A percentile compares a stretch with the other conserved stretches of the same genome.
Conservation (phyloP, 2,329 filamentous ascomycete genomes). For the Epichloe sylvatica region DNA sequence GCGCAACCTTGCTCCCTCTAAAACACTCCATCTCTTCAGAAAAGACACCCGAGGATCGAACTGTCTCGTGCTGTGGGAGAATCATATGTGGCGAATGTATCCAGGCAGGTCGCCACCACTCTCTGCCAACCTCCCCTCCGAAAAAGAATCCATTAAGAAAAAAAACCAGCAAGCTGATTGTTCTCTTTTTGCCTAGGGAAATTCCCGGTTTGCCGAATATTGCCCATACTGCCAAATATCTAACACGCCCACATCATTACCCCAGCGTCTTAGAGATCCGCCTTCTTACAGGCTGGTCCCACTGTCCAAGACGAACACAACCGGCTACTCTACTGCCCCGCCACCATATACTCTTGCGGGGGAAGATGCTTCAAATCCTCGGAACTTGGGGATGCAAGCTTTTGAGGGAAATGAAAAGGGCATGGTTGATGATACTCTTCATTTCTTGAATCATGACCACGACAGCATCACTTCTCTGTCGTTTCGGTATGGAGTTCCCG, state of each 20-base stretch:
- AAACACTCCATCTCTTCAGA: slow-evolving; percentile 40
- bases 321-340: slow-evolving; percentile 19
- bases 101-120: slow-evolving; percentile 29
- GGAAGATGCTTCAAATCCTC: background rate
- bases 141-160: no score
- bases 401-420: slow-evolving; percentile 17
- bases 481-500: slow-evolving; percentile 56
- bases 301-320: slow-evolving; percentile 12
- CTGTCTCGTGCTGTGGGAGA: slow-evolving; percentile 54
- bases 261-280: slow-evolving; percentile 53
- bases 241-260: slow-evolving; percentile 37
- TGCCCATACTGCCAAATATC: slow-evolving; percentile 69
- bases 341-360: slow-evolving; percentile 21
- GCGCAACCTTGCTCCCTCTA: slow-evolving; percentile 45
- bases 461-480: slow-evolving; percentile 57
- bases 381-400: background rate
- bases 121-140: background rate
- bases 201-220: slow-evolving; percentile 51
- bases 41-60: slow-evolving; percentile 47
- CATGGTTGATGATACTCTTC: slow-evolving; percentile 49
- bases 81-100: slow-evolving; percentile 61
- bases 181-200: slow-evolving; percentile 27
- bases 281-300: slow-evolving; percentile 43
- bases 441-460: slow-evolving; percentile 57
- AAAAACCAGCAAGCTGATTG: no score